Evolutionary conservation across 805 yeast species (phyloP), one percentile per base, ranked within the genome.

Genomic region (Cyberlindnera xishuangbannaensis): DNA sequence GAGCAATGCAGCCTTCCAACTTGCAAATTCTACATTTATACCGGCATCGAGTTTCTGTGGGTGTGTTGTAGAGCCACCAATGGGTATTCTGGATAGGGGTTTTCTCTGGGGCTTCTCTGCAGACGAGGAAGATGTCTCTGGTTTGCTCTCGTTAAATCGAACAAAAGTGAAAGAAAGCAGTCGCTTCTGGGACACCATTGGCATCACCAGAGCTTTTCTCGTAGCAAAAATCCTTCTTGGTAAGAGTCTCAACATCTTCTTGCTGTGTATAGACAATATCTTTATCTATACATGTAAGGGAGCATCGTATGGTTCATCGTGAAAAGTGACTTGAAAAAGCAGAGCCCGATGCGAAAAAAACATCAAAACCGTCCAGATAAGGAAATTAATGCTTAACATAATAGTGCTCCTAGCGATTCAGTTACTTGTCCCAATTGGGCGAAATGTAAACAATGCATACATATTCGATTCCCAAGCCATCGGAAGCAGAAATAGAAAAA

Each of bases 1-100:
- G 18, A 86, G 51, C 2, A 75, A 58, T 13, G 83, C 76, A 1
- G 95, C 87, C 51, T 83, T 83, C 94, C 97, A 86, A 7, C 87
- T 71, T 9, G 90, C 73, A 59, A 80, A 81, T 50, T 84, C 94
- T 36, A 83, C 67, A 25, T 74, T 64, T 10, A 60, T 58, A 3
- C 67, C 57, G 37, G 56, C 60, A 39, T 64, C 58, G 33, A 64
- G 45, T 40, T 50, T 41, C 37, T 47, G 51, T 28, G 47, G 36
- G 28, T 59, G 37, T 4, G 60, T 55, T 10, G 55, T 47, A 2
- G 67, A 34, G 2, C 78, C 80, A 7, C 95, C 95, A 40, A 86
- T 69, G 10, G 92, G 87, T 21, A 83, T 78, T 53, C 95, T 65
- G 43, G 90, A 82, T 38, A 86, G 62, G 11, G 94, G 95, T 50